A percentile compares a stretch with the other conserved stretches of the same genome.
phyloP scores from a whole-genome alignment of 805 yeast genomes.

The Starmerella stigmatis region DNA sequence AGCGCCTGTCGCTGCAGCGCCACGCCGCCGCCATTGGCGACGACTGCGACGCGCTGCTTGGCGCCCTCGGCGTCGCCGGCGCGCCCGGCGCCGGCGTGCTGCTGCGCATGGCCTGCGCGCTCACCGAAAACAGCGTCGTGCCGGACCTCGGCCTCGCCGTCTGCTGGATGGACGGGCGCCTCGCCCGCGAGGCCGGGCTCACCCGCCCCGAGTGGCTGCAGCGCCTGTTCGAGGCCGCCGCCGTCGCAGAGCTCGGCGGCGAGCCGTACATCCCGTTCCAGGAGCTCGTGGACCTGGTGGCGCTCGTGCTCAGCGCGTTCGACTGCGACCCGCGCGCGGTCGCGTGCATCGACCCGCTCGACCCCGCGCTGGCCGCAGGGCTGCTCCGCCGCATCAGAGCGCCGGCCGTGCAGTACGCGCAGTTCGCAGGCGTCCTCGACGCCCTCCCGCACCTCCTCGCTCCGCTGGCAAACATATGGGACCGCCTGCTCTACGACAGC shows the following conservation, averaged over 20 bases:
- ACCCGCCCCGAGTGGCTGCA: constrained; percentile 4
- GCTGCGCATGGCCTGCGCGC: constrained; percentile 17
- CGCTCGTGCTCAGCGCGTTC: constrained; percentile 18
- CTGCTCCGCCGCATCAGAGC: constrained; percentile 16
- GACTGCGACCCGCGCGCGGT: constrained; percentile 16
- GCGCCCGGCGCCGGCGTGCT: constrained; percentile 13
- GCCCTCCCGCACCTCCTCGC: constrained; percentile 25
- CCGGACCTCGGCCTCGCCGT: constrained; percentile 10
- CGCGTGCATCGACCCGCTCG: background rate
- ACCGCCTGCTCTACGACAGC: constrained; percentile 34
- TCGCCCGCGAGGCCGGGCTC: constrained; percentile 9
- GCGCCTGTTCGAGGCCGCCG: constrained; percentile 18
- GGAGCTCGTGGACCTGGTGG: constrained; percentile 17
- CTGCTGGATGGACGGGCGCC: constrained; percentile 18
- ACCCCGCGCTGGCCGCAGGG: background rate
- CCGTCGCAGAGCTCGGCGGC: constrained; percentile 9
- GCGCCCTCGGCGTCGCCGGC: constrained; percentile 11
- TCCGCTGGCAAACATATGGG: constrained; percentile 39
- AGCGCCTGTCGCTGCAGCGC: constrained; percentile 10
- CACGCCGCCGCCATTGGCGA: constrained; percentile 4
- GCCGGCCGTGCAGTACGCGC: constrained; percentile 17
- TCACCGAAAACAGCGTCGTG: constrained; percentile 5
- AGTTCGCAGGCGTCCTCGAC: constrained; percentile 11
- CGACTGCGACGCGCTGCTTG: constrained; percentile 4
- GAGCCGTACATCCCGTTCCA: constrained; percentile 19